These are phyloP conservation scores for Solanum okadae DNA, from an alignment of 257 asterid species.

Conservation along the genomic window DNA sequence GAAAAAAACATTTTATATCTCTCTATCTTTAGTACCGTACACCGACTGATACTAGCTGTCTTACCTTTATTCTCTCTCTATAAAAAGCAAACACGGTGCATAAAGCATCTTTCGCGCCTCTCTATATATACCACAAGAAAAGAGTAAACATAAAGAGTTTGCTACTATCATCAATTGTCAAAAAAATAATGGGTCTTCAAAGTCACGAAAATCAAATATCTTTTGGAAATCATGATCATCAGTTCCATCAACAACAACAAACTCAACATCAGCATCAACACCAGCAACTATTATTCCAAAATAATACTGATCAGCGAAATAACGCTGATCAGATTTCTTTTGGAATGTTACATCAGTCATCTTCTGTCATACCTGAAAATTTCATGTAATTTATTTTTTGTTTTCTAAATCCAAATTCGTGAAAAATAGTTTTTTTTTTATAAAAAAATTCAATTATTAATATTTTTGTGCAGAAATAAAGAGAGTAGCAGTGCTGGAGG, in stretches of 20 bases:
- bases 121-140: background rate
- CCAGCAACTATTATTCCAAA: constrained; percentile 9
- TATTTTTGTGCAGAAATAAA: constrained; percentile 37
- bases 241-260: background rate
- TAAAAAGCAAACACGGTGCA: background rate
- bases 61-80: background rate
- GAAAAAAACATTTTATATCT: background rate
- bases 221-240: background rate
- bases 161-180: background rate
- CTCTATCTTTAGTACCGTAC: background rate
- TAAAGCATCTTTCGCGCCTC: background rate
- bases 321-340: constrained; percentile 45
- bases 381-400: constrained; percentile 29
- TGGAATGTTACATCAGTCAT: constrained; percentile 58
- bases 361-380: constrained; percentile 32
- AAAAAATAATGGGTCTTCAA: background rate
- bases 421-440: too few relatives aligned
- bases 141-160: background rate
- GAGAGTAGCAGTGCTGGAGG: constrained; percentile 33
- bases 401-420: background rate
- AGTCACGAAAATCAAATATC: background rate
- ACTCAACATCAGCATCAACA: constrained; percentile 6
- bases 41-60: background rate
- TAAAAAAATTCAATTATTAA: too few relatives aligned
- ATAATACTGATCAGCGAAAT: constrained; percentile 6